A percentile compares a stretch with the other conserved stretches of the same genome.
These are phyloP conservation scores for Lipomyces yamadae DNA, from an alignment of 805 yeast species.

Conservation along the genomic window DNA sequence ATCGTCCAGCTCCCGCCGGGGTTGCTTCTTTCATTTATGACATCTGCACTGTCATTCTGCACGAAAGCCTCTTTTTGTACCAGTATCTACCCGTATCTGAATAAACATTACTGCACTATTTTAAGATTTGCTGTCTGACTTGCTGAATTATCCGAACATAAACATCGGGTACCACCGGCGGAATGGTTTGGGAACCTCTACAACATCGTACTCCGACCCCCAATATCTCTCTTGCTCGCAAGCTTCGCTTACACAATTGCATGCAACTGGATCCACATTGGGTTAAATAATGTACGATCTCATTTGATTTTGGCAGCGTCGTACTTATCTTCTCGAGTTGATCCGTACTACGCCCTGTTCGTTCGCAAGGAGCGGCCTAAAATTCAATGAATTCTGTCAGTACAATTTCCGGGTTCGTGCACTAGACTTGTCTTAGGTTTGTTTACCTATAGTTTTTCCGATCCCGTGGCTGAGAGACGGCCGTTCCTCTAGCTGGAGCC, in stretches of 20 bases:
- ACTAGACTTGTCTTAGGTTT: neutral
- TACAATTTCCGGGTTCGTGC: neutral
- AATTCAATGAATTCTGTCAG: neutral
- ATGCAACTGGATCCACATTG: neutral
- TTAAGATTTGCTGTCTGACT: neutral
- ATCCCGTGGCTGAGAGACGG: constrained; percentile 1
- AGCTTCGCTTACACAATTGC: neutral
- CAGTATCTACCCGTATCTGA: neutral
- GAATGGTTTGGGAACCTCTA: neutral
- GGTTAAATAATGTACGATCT: neutral
- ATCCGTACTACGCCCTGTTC: neutral
- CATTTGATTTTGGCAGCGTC: neutral
- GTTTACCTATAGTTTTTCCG: neutral
- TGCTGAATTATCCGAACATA: neutral
- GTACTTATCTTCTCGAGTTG: neutral
- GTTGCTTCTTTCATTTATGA: neutral
- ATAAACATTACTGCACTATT: neutral
- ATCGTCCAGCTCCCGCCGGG: neutral
- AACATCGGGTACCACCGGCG: neutral
- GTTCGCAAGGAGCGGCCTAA: neutral
- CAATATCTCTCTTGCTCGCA: neutral
- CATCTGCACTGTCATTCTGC: neutral
- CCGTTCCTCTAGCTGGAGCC: neutral
- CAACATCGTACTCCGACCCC: neutral
- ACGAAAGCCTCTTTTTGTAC: neutral